Evolutionary conservation across 148 eudicot species (phyloP).

Genomic region (Vaccinium vitisidaea): DNA sequence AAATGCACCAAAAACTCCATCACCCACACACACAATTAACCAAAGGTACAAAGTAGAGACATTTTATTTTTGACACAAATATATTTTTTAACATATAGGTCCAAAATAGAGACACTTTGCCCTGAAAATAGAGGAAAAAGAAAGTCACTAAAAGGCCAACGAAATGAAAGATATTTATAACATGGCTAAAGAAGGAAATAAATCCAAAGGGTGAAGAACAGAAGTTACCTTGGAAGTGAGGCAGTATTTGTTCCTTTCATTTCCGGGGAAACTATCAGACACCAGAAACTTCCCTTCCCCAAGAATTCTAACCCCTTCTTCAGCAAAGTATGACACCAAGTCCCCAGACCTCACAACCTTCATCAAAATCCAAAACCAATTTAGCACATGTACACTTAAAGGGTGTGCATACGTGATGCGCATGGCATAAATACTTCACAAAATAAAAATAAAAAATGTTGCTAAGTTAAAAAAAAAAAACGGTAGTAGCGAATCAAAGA

Average conservation of each 20-base stretch:
- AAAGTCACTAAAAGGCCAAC: neutral
- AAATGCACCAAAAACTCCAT: too few species aligned
- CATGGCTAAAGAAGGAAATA: neutral
- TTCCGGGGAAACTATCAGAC: constrained; percentile 98
- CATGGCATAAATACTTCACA: neutral
- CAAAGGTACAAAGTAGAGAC: neutral
- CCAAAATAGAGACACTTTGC: neutral
- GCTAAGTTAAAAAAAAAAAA: neutral
- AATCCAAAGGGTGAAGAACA: neutral
- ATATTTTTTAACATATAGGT: neutral
- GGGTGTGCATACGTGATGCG: neutral
- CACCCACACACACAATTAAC: neutral
- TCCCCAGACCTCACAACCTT: constrained; percentile 99
- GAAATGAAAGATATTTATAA: neutral
- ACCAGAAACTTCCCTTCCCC: constrained; percentile 92
- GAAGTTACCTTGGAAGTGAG: constrained; percentile 81
- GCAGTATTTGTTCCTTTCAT: constrained; percentile 95
- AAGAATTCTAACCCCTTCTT: constrained; percentile 93
- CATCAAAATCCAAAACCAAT: constrained; percentile 17
- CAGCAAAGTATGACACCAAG: constrained; percentile 89
- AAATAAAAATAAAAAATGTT: neutral
- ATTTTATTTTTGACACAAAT: neutral
- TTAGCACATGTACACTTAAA: neutral
- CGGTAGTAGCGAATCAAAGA: neutral
- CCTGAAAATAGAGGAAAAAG: neutral